Evolutionary conservation across 805 yeast species (phyloP), one percentile per base, ranked within the genome.

Genomic region (Maudiozyma barnettii): DNA sequence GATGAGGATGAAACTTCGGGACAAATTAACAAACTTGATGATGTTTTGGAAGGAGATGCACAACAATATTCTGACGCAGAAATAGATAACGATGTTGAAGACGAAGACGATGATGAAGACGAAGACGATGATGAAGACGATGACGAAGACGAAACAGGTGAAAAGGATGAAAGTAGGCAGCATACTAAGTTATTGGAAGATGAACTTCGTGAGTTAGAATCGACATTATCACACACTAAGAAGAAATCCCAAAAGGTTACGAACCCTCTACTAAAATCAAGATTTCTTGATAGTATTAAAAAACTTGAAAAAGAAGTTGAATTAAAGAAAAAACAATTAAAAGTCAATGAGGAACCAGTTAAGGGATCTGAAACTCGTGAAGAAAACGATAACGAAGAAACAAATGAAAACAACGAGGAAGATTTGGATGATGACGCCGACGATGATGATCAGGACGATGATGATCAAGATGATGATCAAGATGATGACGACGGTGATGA

Each of bases 261-360:
- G 3, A 88, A 88, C 60, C 90, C 91, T 55, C 82, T 91, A 67
- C 75, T 93, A 78, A 80, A 82, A 59, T 84, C 82, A 64, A 82
- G 97, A 68, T 85, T 90, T 62, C 74, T 82, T 56, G 93, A 84
- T 53, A 89, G 84, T 45, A 84, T 87, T 45, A 76, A 75, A 49
- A 81, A 90, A 51, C 73, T 93, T 59, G 81, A 80, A 63, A 80
- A 82, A 46, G 96, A 91, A 56, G 74, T 88, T 50, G 96, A 88
- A 46, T 74, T 80, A 59, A 93, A 91, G 70, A 77, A 76, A 65
- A 72, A 81, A 50, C 88, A 83, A 57, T 69, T 89, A 56, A 69
- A 67, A 53, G 61, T 52, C 14, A 65, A 63, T 44, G 73, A 64
- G 46, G 68, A 63, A 12, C 53, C 49, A 5, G 44, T 56, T 16